Conservation (phyloP, 176 grass and related monocot species). For the Thalia dealbata region DNA sequence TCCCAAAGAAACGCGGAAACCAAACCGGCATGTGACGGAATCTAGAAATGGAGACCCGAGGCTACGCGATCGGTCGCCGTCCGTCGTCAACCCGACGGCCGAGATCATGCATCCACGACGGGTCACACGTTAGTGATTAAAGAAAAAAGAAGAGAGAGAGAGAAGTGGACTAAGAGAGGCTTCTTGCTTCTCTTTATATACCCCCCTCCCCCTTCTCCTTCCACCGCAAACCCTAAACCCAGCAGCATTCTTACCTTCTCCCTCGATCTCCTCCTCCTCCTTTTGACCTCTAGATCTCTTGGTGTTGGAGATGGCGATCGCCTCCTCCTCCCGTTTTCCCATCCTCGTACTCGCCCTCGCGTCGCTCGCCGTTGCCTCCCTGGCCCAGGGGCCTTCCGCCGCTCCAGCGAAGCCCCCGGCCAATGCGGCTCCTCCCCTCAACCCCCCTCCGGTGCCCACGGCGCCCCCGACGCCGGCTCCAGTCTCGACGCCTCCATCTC, state of each 20-base stretch:
- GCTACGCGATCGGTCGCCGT: background rate
- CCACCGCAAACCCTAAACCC: background rate
- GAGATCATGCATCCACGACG: background rate
- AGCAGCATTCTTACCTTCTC: too few relatives aligned
- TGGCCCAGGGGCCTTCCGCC: slow-evolving; percentile 4
- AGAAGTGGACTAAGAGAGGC: too few relatives aligned
- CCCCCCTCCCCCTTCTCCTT: background rate
- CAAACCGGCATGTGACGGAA: background rate
- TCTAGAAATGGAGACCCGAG: background rate
- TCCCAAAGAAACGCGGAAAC: background rate
- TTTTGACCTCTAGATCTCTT: background rate
- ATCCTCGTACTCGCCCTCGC: background rate
- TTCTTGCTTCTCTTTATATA: background rate
- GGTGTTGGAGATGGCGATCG: background rate
- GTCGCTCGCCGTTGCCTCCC: background rate
- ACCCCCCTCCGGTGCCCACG: background rate
- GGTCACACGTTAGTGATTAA: too few relatives aligned
- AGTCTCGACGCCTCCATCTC: background rate
- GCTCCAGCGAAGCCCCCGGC: background rate
- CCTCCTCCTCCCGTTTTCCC: background rate
- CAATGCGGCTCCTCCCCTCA: background rate
- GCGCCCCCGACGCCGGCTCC: background rate
- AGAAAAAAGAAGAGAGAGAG: too few relatives aligned
- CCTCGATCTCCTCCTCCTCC: background rate
- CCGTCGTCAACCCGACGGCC: background rate